These are phyloP conservation scores for Jimgerdemannia lactiflua DNA, from an alignment of 192 early-diverging fungal species.

Conservation along the genomic window DNA sequence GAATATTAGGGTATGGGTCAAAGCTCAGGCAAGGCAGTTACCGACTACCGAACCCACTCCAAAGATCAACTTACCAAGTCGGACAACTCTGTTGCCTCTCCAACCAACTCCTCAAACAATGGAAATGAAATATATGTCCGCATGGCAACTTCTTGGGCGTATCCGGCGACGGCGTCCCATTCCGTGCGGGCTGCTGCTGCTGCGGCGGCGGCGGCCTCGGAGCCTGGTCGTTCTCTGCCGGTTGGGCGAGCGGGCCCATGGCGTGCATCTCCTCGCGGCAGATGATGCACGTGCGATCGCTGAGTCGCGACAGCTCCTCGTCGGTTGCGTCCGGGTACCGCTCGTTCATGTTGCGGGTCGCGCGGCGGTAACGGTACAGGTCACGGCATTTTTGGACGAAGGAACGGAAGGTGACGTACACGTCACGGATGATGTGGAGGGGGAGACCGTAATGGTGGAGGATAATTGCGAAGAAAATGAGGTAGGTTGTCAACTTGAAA, in stretches of 20 bases:
- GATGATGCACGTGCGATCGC: constrained; percentile 90
- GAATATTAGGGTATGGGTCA: background rate
- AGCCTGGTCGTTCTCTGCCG: constrained; percentile 9
- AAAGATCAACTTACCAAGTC: constrained; percentile 65
- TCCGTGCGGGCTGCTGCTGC: constrained; percentile 20
- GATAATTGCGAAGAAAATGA: constrained; percentile 86
- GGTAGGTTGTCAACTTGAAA: constrained; percentile 83
- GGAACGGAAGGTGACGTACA: constrained; percentile 92
- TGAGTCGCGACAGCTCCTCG: constrained; percentile 69
- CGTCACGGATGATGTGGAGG: constrained; percentile 93
- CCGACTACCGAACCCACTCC: background rate
- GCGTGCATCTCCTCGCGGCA: constrained; percentile 94
- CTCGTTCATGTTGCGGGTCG: constrained; percentile 95
- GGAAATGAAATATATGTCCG: constrained; percentile 97
- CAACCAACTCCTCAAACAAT: constrained; percentile 94
- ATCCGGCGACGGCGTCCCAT: constrained; percentile 30
- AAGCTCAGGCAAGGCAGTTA: background rate
- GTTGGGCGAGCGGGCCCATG: constrained; percentile 7
- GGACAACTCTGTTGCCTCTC: constrained; percentile 98
- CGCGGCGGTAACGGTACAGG: constrained; percentile 87
- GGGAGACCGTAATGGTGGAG: constrained; percentile 84
- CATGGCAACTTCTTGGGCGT: constrained; percentile 94
- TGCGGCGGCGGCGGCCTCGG: constrained; percentile 3
- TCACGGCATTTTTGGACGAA: constrained; percentile 89
- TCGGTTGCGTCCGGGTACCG: constrained; percentile 91